Conservation (phyloP, 306 rosid genomes). For the Urtica urens region DNA sequence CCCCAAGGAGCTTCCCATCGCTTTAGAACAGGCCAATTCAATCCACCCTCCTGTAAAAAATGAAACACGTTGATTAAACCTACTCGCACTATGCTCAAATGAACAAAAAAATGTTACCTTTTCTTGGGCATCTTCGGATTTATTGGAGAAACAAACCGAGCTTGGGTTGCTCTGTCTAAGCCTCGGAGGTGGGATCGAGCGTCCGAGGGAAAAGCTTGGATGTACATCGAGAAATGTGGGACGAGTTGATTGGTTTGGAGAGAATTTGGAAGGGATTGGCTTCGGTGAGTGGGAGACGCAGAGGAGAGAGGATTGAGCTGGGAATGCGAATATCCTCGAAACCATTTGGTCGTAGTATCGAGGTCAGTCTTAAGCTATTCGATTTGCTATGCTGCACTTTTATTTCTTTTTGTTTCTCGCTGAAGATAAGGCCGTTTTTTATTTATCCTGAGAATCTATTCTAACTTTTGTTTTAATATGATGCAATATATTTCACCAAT, state of each 20-base stretch:
- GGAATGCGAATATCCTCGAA: conserved; percentile 9
- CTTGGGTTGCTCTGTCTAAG: conserved; percentile 11
- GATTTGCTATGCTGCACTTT: no score
- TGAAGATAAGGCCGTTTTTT: conserved; percentile 2
- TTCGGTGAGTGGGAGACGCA: conserved; percentile 22
- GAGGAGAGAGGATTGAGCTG: conserved; percentile 28
- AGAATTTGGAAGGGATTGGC: conserved; percentile 17
- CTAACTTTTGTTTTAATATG: no score
- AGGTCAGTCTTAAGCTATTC: no score
- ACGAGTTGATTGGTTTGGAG: conserved; percentile 17
- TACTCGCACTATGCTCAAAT: background rate
- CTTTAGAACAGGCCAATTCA: conserved; percentile 55
- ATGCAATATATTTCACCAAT: no score
- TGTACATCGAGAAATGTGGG: conserved; percentile 21
- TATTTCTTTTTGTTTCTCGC: no score
- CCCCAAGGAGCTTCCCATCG: conserved; percentile 98
- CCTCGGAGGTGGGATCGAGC: background rate
- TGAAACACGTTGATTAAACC: background rate
- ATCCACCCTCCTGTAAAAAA: conserved; percentile 38
- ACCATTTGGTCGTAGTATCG: conserved; percentile 14
- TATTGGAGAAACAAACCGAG: conserved; percentile 44
- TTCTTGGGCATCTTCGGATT: conserved; percentile 28
- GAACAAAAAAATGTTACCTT: conserved; percentile 33
- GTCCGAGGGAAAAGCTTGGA: conserved; percentile 12
- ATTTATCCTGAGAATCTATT: no score